phyloP scores from a whole-genome alignment of 805 yeast species.

The Schwanniomyces polymorphus region DNA sequence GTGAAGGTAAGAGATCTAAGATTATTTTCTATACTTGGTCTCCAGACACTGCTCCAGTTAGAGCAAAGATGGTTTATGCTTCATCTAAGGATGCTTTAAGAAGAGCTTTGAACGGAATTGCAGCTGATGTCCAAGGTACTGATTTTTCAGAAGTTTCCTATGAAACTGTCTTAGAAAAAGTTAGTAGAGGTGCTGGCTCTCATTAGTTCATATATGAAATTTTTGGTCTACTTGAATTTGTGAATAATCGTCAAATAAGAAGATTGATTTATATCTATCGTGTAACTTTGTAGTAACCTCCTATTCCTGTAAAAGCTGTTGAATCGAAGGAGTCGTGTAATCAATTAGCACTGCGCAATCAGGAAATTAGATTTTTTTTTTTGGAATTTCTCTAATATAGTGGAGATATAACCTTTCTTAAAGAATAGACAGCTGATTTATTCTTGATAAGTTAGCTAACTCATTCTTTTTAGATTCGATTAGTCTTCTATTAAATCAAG shows the following conservation, averaged over 20 bases:
- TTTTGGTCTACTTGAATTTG: background rate
- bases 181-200: conserved; percentile 71
- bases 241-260: background rate
- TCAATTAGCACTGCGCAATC: conserved; percentile 10
- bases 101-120: conserved; percentile 93
- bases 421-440: background rate
- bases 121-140: conserved; percentile 96
- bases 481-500: background rate
- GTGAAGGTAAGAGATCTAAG: conserved; percentile 92
- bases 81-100: conserved; percentile 97
- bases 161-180: conserved; percentile 88
- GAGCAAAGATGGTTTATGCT: conserved; percentile 97
- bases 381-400: conserved; percentile 1
- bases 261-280: background rate
- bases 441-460: background rate
- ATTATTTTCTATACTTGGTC: conserved; percentile 83
- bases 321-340: conserved; percentile 8
- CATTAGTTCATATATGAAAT: conserved; percentile 13
- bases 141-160: conserved; percentile 96
- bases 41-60: conserved; percentile 95
- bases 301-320: background rate
- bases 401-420: background rate
- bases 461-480: background rate
- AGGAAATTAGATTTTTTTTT: conserved; percentile 5
- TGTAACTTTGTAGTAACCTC: background rate